phyloP scores from a whole-genome alignment of 495 filamentous ascomycete species.

The Venustampulla echinocandica region DNA sequence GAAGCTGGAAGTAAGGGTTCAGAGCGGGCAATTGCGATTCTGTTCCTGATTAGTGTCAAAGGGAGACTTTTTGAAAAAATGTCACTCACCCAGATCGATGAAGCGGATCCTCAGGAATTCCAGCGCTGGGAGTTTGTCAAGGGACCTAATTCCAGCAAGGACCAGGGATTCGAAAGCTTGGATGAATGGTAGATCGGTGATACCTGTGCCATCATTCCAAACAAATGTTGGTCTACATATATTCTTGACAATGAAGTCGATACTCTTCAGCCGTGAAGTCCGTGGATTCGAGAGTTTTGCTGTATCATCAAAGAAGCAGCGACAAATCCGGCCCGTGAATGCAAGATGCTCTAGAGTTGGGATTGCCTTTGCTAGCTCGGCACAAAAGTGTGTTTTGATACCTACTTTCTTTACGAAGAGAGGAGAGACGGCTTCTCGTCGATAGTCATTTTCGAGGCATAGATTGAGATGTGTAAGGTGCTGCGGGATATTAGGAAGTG shows the following conservation, averaged over 20 bases:
- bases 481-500: slow-evolving; percentile 42
- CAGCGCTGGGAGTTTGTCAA: slow-evolving; percentile 44
- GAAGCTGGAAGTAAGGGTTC: slow-evolving; percentile 59
- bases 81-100: slow-evolving; percentile 53
- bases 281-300: slow-evolving; percentile 32
- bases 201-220: slow-evolving; percentile 53
- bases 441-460: slow-evolving; percentile 58
- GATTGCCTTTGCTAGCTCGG: slow-evolving; percentile 44
- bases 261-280: slow-evolving; percentile 44
- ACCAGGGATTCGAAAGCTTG: slow-evolving; percentile 56
- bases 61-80: slow-evolving; percentile 9
- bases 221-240: slow-evolving; percentile 48
- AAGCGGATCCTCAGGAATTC: slow-evolving; percentile 58
- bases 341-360: slow-evolving; percentile 53
- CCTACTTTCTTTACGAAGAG: slow-evolving; percentile 46
- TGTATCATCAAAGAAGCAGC: slow-evolving; percentile 45
- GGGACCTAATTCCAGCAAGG: slow-evolving; percentile 46
- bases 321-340: slow-evolving; percentile 60
- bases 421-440: slow-evolving; percentile 46
- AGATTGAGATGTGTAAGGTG: slow-evolving; percentile 53
- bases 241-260: slow-evolving; percentile 63
- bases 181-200: slow-evolving; percentile 61
- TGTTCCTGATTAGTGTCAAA: slow-evolving; percentile 15
- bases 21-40: slow-evolving; percentile 48
- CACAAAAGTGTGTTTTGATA: slow-evolving; percentile 48